A percentile compares a stretch with the other conserved stretches of the same genome.
Evolutionary conservation across 208 protist species (phyloP).

Genomic region (Trypanosoma cruzi): DNA sequence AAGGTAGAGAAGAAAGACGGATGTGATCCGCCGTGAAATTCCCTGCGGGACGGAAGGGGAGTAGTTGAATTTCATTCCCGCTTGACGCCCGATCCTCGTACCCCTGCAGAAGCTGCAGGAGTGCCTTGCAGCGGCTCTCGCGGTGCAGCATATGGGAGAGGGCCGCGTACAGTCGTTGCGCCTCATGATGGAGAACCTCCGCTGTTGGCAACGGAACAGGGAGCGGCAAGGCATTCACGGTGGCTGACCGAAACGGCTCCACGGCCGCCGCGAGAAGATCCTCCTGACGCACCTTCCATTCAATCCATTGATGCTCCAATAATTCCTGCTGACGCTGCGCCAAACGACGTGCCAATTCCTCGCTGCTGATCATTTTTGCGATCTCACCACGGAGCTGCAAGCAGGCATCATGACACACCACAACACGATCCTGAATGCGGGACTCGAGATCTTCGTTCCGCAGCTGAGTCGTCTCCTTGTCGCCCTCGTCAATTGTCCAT

Average conservation of each 20-base stretch:
- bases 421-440: slow-evolving; percentile 6
- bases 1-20: too few relatives aligned
- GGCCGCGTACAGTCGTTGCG: slow-evolving; percentile 1
- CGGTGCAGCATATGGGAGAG: slow-evolving; percentile 9
- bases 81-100: not conserved
- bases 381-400: not conserved
- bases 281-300: slow-evolving; percentile 13
- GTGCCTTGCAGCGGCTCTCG: slow-evolving; percentile 1
- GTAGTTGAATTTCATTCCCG: not conserved
- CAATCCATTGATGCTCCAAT: not conserved
- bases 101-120: slow-evolving; percentile 5
- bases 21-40: too few relatives aligned
- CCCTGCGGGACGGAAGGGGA: not conserved
- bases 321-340: not conserved
- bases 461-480: not conserved
- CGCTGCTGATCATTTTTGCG: not conserved
- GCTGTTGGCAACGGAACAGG: slow-evolving; percentile 1
- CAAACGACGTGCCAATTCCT: not conserved
- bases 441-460: not conserved
- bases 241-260: not conserved
- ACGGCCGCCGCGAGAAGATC: not conserved
- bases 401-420: slow-evolving; percentile 1
- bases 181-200: not conserved
- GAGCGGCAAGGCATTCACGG: not conserved
- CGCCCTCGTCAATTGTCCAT: not conserved